Evolutionary conservation across 2,329 filamentous ascomycete species (phyloP).

Genomic region (Alternaria arbusti): DNA sequence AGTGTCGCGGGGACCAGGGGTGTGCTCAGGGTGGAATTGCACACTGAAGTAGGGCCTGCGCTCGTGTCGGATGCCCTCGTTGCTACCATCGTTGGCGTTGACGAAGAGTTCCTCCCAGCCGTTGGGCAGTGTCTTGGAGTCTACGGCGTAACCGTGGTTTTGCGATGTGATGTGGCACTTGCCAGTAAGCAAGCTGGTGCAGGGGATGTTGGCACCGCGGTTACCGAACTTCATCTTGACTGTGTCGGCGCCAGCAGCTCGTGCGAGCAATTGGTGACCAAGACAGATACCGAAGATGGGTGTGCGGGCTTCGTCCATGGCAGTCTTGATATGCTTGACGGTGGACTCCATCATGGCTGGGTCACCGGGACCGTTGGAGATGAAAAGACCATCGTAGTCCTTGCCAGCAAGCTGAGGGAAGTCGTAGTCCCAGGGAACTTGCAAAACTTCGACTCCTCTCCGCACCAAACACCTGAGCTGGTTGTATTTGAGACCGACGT

Average conservation of each 20-base stretch:
- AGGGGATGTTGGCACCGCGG: constrained; percentile 97
- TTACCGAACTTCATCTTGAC: constrained; percentile 99
- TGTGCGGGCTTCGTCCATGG: constrained; percentile 78
- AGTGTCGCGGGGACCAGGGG: constrained; percentile 91
- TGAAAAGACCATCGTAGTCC: constrained; percentile 94
- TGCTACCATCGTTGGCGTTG: constrained; percentile 97
- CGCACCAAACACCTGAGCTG: constrained; percentile 91
- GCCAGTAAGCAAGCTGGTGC: constrained; percentile 92
- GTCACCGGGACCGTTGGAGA: constrained; percentile 97
- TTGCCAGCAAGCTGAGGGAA: constrained; percentile 77
- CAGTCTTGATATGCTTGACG: constrained; percentile 77
- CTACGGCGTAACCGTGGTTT: constrained; percentile 96
- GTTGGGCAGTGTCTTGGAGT: constrained; percentile 73
- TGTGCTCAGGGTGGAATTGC: constrained; percentile 99
- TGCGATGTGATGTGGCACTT: constrained; percentile 99
- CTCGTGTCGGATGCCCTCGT: constrained; percentile 93
- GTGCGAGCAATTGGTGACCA: constrained; percentile 89
- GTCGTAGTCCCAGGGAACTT: constrained; percentile 96
- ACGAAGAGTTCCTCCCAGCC: constrained; percentile 96
- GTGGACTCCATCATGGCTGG: constrained; percentile 83
- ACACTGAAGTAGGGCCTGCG: constrained; percentile 94
- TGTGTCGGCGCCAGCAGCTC: constrained; percentile 84
- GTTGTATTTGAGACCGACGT: constrained; percentile 98
- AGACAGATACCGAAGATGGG: constrained; percentile 97
- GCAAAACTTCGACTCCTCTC: constrained; percentile 89